Evolutionary conservation across 106 monocot species (phyloP).

Genomic region (Dioscorea alata): DNA sequence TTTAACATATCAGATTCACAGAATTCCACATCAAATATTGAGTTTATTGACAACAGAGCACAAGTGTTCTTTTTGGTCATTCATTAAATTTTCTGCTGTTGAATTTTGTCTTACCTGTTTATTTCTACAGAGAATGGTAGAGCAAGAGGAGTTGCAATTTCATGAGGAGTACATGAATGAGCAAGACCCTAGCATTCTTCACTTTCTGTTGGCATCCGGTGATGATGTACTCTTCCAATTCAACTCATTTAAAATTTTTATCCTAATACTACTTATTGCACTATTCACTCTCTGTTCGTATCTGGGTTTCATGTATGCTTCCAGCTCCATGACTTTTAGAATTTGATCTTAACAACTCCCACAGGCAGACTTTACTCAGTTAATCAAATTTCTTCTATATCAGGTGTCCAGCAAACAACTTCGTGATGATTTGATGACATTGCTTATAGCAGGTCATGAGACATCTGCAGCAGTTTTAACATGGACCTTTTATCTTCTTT

Average conservation of each 20-base stretch:
- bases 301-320: constrained; percentile 90
- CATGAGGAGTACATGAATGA: constrained; percentile 96
- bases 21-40: too few species aligned
- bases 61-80: too few species aligned
- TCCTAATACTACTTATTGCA: constrained; percentile 14
- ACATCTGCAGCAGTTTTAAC: constrained; percentile 97
- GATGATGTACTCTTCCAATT: constrained; percentile 63
- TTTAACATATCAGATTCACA: too few species aligned
- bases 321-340: not conserved
- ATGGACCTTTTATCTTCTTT: constrained; percentile 98
- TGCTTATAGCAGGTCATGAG: constrained; percentile 99
- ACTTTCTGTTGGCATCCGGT: constrained; percentile 93
- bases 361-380: not conserved
- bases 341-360: not conserved
- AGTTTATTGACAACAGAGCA: too few species aligned
- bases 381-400: not conserved
- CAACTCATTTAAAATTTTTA: not conserved
- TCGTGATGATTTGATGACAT: constrained; percentile 97
- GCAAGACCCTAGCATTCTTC: constrained; percentile 99
- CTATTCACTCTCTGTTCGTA: constrained; percentile 88
- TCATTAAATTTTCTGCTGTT: too few species aligned
- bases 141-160: constrained; percentile 91
- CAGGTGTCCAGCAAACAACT: constrained; percentile 98
- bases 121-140: constrained; percentile 74
- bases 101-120: not conserved